Base-by-base conservation (phyloP, 2,329 filamentous ascomycete species). In the Zymoseptoria brevis region DNA sequence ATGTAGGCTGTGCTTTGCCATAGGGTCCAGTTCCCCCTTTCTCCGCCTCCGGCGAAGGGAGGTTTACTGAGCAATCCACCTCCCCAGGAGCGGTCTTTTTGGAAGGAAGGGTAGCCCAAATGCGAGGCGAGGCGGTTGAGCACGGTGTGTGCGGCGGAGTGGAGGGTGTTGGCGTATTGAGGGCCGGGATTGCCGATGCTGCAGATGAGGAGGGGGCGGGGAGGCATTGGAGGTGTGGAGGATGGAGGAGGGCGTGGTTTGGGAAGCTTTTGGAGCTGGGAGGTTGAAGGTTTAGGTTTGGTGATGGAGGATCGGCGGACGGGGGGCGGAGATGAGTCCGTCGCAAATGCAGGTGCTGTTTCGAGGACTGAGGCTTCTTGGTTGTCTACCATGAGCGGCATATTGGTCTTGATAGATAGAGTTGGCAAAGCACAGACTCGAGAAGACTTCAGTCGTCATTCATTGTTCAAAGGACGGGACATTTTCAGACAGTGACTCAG, bases 111-210 rank as follows among this genome's bases (percentile, higher is more conserved):
- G 29, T 64, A 68, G 19, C 66, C 67, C 16, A 87, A 75, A 24
- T 75, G 72, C 16, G 75, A 77, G 19, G 80, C 79, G 8, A 93
- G 75, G 2, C 81, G 78, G 57, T 82, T 78, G 64, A 96, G 83
- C 52, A 90, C 83, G 58, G 85, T 83, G 76, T 97, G 93, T 9
- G 92, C 94, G 13, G 91, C 90, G 22, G 87, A 92, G 76, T 97
- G 94, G 7, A 93, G 85, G 19, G 89, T 95, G 63, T 87, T 81
- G 64, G 83, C 82, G 74, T 93, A 92, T 21, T 75, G 72, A 1
- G 84, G 78, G 6, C 82, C 79, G 6, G 89, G 90, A 68, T 97
- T 97, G 66, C 94, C 94, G 63, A 99, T 82, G 62, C 90, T 94
- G 76, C 91, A 83, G 68, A 97, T 80, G 58, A 97, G 83, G 67